Evolutionary conservation across 129 eudicot genomes (phyloP).

Genomic region (Scalesia atractyloides): DNA sequence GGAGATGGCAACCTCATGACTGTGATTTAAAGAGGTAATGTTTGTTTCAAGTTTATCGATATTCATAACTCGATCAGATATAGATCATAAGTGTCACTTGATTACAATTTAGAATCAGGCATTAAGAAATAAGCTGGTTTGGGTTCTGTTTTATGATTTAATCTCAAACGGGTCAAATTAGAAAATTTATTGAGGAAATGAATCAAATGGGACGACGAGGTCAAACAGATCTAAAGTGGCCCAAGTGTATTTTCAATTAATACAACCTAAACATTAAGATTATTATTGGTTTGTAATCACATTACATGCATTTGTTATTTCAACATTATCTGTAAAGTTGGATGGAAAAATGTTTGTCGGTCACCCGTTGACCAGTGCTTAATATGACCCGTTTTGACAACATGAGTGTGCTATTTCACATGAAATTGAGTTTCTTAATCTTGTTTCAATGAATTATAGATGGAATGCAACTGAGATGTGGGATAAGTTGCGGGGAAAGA

Average conservation of each 20-base stretch:
- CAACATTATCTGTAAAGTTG: background rate
- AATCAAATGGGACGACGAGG: background rate
- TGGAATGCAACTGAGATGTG: slow-evolving; percentile 82
- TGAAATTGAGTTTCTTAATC: slow-evolving; percentile 5
- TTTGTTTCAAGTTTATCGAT: background rate
- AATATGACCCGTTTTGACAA: background rate
- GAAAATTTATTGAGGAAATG: background rate
- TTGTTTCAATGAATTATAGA: slow-evolving; percentile 42
- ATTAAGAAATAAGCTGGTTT: background rate
- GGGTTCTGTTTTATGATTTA: background rate
- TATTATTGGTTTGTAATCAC: background rate
- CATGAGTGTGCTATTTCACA: slow-evolving; percentile 5
- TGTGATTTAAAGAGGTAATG: slow-evolving; percentile 79
- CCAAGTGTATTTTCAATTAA: background rate
- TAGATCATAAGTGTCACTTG: background rate
- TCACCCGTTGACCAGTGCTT: background rate
- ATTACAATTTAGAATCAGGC: background rate
- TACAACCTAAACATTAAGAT: background rate
- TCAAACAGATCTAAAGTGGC: too few species aligned
- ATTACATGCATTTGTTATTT: background rate
- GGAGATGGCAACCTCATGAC: slow-evolving; percentile 94
- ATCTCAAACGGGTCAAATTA: background rate
- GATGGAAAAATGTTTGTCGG: background rate
- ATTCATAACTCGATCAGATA: background rate
- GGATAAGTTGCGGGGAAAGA: slow-evolving; percentile 89